A percentile compares a stretch with the other conserved stretches of the same genome.
phyloP scores from a whole-genome alignment of 345 rosid genomes.

The Euphorbia peplus region DNA sequence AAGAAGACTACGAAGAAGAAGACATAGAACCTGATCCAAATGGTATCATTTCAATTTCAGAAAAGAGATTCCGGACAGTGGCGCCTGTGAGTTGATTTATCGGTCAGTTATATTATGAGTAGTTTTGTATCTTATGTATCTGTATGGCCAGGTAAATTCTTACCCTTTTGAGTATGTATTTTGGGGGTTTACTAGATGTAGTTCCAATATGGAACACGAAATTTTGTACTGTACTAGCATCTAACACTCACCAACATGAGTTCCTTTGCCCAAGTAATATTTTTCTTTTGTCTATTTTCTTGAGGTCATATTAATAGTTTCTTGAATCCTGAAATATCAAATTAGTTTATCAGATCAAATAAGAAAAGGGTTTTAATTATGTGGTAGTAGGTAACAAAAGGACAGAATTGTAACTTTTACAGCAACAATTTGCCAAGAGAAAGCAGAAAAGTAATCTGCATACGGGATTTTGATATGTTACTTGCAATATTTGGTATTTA shows the following conservation, averaged over 20 bases:
- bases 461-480: no score
- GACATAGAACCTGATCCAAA: constrained; percentile 49
- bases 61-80: constrained; percentile 40
- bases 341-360: no score
- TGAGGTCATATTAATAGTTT: no score
- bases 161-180: constrained; percentile 9
- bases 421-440: no score
- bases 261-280: not conserved
- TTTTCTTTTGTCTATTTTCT: not conserved
- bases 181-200: constrained; percentile 3
- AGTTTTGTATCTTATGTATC: not conserved
- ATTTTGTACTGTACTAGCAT: constrained; percentile 22
- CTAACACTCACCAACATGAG: not conserved
- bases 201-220: constrained; percentile 10
- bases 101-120: not conserved
- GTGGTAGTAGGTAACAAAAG: no score
- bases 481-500: no score
- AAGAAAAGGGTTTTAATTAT: no score
- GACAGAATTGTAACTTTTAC: no score
- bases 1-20: constrained; percentile 52
- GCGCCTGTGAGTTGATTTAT: not conserved
- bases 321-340: not conserved
- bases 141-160: constrained; percentile 3
- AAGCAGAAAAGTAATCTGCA: no score
- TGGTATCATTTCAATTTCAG: constrained; percentile 61